These are phyloP conservation scores for Helotiales sp. DNA, from an alignment of 2,329 filamentous ascomycete species.

Conservation along the genomic window DNA sequence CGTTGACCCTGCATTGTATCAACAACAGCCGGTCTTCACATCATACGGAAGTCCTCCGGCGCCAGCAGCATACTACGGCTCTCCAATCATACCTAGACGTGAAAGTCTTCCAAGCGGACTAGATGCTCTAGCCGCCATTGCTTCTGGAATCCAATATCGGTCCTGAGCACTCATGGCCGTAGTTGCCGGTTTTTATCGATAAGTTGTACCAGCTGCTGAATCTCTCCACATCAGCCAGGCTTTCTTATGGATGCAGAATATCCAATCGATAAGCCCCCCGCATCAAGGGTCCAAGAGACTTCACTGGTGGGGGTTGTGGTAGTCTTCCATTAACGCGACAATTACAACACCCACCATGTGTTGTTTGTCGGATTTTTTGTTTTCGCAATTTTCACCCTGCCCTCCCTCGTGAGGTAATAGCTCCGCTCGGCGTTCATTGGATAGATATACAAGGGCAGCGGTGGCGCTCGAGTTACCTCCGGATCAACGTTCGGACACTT, in stretches of 20 bases:
- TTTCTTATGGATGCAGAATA: not conserved
- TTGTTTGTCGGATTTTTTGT: not conserved
- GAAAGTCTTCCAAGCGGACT: conserved; percentile 15
- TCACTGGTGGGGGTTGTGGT: not conserved
- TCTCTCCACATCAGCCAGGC: not conserved
- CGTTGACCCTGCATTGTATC: conserved; percentile 28
- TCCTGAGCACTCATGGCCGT: not conserved
- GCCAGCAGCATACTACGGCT: not conserved
- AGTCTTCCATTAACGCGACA: not conserved
- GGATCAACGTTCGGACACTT: conserved; percentile 61
- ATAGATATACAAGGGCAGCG: not conserved
- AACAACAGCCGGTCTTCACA: conserved; percentile 3
- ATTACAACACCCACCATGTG: not conserved
- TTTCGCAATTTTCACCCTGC: not conserved
- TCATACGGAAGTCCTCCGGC: not conserved
- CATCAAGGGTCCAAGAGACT: not conserved
- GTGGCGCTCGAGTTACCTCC: conserved; percentile 54
- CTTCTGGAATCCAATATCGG: conserved; percentile 18
- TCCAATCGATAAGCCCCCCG: not conserved
- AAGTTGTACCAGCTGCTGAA: not conserved
- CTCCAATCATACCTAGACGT: not conserved
- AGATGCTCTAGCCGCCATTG: conserved; percentile 24
- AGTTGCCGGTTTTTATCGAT: too few relatives aligned
- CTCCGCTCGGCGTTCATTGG: conserved; percentile 9
- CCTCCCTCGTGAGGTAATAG: not conserved